Evolutionary conservation across 345 rosid genomes (phyloP), one percentile per base, ranked within the genome.

Genomic region (Populus euphratica): DNA sequence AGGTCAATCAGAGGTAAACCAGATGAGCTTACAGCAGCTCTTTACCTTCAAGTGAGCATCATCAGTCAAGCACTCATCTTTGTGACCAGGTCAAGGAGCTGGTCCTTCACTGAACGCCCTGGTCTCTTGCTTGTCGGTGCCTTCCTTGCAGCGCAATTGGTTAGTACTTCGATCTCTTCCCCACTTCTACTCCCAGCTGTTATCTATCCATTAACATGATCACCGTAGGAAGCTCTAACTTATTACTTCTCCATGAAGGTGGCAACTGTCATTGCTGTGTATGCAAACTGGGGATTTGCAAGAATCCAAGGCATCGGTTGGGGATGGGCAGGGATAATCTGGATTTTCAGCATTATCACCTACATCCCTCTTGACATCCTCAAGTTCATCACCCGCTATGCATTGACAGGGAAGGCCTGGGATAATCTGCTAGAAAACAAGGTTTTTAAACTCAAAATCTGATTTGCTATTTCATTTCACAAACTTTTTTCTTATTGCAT

Each of bases 291-390:
- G 97, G 83, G 62, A 11, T 91, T 93, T 29, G 93, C 93, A 36
- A 85, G 91, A 78, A 87, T 93, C 79, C 33, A 80, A 21, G 96
- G 96, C 27, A 82, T 90, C 49, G 91, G 93, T n/a, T 91, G 97
- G 96, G 91, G 87, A 85, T 90, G 97, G 96, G 94, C 90, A 31
- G 96, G 91, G 76, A 88, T 80, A 13, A 88, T 93, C 74, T 93
- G 96, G 94, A 0, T 88, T 54, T 93, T 77, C 79, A 91, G 88
- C 78, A 36, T 90, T 44, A 43, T 93, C 69, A 86, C 91, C 5
- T 91, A 86, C 83, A 43, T 91, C 77, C 94, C 97, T 73, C 97
- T 93, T 25, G 94, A 91, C 74, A 43, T 89, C 75, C 88, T 91
- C 76, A 91, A 93, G 89, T 91, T 93, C 81, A 71, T 90, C 79